Conservation (phyloP, 352 stramenopile species). For the Phytophthora melonis region DNA sequence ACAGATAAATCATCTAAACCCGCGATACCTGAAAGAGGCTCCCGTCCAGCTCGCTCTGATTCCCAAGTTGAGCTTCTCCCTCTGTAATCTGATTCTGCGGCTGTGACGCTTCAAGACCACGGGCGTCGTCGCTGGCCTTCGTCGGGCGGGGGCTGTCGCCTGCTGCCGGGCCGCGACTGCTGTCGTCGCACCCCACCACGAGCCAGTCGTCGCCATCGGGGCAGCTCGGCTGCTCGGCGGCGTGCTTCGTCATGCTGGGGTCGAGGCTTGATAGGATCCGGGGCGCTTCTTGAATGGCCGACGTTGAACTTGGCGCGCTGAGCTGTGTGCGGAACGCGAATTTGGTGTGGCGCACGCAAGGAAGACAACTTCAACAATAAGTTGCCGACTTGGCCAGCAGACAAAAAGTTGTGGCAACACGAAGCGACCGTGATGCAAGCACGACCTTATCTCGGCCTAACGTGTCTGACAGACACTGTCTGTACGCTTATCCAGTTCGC, state of each 20-base stretch:
- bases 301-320: conserved; percentile 26
- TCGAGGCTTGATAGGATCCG: background rate
- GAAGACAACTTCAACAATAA: conserved; percentile 3
- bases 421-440: too few species aligned
- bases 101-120: conserved; percentile 22
- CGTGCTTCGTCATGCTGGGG: conserved; percentile 15
- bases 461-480: too few species aligned
- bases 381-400: too few species aligned
- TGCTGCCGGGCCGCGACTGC: background rate
- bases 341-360: conserved; percentile 13
- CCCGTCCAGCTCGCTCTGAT: conserved; percentile 12
- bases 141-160: background rate
- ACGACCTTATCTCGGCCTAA: too few species aligned
- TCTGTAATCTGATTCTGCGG: conserved; percentile 30
- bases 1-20: background rate
- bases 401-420: background rate
- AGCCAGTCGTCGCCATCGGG: conserved; percentile 37
- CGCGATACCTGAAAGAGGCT: conserved; percentile 14
- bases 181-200: conserved; percentile 25
- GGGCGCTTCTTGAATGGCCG: conserved; percentile 24
- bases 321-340: conserved; percentile 14
- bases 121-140: background rate
- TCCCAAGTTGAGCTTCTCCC: conserved; percentile 1
- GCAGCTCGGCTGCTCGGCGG: conserved; percentile 1
- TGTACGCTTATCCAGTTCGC: too few species aligned